A percentile compares a stretch with the other conserved stretches of the same genome.
These are phyloP conservation scores for Ajuga chamaepitys DNA, from an alignment of 257 asterid genomes.

Conservation along the genomic window DNA sequence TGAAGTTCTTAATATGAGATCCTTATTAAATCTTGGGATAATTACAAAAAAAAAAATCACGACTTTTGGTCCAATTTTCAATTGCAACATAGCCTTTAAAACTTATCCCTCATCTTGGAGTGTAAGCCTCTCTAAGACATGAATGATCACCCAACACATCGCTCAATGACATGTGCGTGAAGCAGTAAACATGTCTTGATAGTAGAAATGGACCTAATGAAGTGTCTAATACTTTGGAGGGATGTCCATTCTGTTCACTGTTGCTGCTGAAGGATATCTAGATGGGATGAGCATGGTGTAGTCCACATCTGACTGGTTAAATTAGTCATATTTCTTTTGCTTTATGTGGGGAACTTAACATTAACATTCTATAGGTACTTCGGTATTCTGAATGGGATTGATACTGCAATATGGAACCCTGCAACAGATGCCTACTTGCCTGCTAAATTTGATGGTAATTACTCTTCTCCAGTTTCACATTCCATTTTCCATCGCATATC, in stretches of 20 bases:
- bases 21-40: no score
- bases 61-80: no score
- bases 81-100: no score
- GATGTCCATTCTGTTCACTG: background rate
- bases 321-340: background rate
- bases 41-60: no score
- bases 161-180: background rate
- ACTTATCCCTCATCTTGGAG: background rate
- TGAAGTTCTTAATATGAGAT: background rate
- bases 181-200: background rate
- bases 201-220: background rate
- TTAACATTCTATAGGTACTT: constrained; percentile 45
- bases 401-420: constrained; percentile 81
- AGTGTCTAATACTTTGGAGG: background rate
- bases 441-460: constrained; percentile 71
- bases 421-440: constrained; percentile 74
- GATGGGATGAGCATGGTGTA: background rate
- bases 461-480: constrained; percentile 10
- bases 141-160: background rate
- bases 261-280: background rate
- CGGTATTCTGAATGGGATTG: constrained; percentile 80
- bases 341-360: background rate
- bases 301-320: background rate
- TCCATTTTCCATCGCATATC: constrained; percentile 7
- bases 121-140: background rate